phyloP scores from a whole-genome alignment of 2,329 filamentous ascomycete genomes.

The Fusarium nelsonii region DNA sequence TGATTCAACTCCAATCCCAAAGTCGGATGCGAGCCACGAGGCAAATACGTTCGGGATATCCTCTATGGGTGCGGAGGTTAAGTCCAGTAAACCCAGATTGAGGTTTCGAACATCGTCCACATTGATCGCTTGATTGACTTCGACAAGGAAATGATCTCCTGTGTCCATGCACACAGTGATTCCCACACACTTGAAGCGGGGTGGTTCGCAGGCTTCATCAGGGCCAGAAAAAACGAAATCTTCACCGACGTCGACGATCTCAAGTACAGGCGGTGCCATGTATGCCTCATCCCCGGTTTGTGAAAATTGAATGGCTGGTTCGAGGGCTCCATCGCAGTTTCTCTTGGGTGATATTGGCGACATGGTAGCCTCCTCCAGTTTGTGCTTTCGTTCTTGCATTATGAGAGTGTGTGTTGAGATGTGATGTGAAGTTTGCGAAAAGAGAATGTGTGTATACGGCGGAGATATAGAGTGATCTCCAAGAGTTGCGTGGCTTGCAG shows the following conservation, averaged over 20 bases:
- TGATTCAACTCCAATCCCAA: background rate
- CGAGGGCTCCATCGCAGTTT: background rate
- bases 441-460: too few species aligned
- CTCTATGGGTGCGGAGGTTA: background rate
- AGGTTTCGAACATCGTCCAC: background rate
- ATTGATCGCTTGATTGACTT: background rate
- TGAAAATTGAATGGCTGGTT: too few species aligned
- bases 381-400: background rate
- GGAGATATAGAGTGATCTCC: too few species aligned
- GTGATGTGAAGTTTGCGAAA: too few species aligned
- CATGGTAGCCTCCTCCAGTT: background rate
- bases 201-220: background rate
- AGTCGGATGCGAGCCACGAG: background rate
- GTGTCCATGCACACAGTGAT: background rate
- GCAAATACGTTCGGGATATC: background rate
- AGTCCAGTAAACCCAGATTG: background rate
- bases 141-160: background rate
- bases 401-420: background rate
- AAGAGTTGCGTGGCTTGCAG: too few species aligned
- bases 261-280: background rate
- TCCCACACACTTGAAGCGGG: background rate
- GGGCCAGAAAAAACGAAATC: background rate
- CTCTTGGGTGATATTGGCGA: background rate
- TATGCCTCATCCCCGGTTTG: background rate
- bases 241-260: background rate